A percentile compares a stretch with the other conserved stretches of the same genome.
These are phyloP conservation scores for Zasmidium angulare DNA, from an alignment of 2,329 filamentous ascomycete species.

Conservation along the genomic window DNA sequence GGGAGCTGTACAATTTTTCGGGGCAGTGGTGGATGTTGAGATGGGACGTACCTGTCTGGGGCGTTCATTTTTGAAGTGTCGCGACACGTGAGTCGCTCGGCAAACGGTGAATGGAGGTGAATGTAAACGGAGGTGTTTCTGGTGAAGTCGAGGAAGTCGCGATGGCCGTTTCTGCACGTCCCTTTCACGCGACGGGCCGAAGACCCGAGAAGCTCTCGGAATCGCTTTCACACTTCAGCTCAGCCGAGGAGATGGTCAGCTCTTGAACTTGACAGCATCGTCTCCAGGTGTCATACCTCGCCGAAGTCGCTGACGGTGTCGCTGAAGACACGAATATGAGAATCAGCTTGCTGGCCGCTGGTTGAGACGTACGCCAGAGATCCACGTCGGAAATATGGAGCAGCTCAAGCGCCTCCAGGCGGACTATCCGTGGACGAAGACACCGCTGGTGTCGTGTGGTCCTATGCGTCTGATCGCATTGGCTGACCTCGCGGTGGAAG, in stretches of 20 bases:
- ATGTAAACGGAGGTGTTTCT: not conserved
- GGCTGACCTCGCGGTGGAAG: conserved; percentile 58
- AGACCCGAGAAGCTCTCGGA: not conserved
- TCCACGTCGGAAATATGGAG: conserved; percentile 18
- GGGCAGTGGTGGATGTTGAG: conserved; percentile 7
- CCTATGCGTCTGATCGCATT: conserved; percentile 68
- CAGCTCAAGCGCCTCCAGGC: conserved; percentile 26
- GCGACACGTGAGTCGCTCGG: conserved; percentile 13
- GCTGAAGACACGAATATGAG: not conserved
- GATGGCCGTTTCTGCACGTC: not conserved
- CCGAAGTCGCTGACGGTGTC: conserved; percentile 7
- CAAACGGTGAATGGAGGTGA: not conserved
- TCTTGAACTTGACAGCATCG: not conserved
- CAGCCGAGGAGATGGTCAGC: conserved; percentile 4
- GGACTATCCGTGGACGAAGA: conserved; percentile 59
- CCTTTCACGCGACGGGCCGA: not conserved
- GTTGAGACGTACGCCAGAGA: not conserved
- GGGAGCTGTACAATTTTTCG: conserved; percentile 1
- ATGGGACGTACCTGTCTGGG: conserved; percentile 49
- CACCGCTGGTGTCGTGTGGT: conserved; percentile 61
- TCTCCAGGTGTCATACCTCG: conserved; percentile 6
- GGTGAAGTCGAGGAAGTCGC: conserved; percentile 1
- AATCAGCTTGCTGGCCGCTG: not conserved
- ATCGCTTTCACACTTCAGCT: not conserved
- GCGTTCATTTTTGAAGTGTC: conserved; percentile 50